Conservation (phyloP, 1,284 basidiomycete species). For the Cryptococcus amylolentus region DNA sequence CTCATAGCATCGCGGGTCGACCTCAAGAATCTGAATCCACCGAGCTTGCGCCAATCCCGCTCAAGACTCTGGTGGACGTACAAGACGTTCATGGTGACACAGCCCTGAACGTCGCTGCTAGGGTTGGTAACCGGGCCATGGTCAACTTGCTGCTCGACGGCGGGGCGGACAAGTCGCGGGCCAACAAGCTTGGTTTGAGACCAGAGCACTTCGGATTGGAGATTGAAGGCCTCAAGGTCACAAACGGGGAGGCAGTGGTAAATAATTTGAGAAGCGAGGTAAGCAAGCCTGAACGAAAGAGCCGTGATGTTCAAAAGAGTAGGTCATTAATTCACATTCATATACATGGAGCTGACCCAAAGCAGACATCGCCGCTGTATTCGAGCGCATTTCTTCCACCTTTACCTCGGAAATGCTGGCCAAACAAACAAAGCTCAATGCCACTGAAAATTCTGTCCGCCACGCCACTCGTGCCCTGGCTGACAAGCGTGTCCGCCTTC, state of each 20-base stretch:
- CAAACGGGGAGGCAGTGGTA: constrained; percentile 70
- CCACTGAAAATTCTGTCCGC: constrained; percentile 80
- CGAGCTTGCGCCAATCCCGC: constrained; percentile 36
- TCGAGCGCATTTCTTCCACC: constrained; percentile 70
- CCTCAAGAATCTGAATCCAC: not conserved
- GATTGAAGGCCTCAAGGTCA: constrained; percentile 60
- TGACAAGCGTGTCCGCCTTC: constrained; percentile 78
- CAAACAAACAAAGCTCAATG: constrained; percentile 81
- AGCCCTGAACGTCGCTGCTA: constrained; percentile 87
- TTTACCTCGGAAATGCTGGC: constrained; percentile 79
- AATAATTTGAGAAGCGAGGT: constrained; percentile 65
- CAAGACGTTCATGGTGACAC: constrained; percentile 97
- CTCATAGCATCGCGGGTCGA: not conserved
- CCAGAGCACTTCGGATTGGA: constrained; percentile 93
- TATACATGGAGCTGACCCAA: constrained; percentile 7
- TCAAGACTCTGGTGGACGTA: constrained; percentile 78
- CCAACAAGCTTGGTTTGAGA: constrained; percentile 91
- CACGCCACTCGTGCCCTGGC: constrained; percentile 86
- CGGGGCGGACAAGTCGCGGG: constrained; percentile 81
- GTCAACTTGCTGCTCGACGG: constrained; percentile 81
- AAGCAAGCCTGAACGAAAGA: constrained; percentile 73
- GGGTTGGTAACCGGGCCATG: constrained; percentile 85
- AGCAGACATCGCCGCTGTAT: constrained; percentile 77
- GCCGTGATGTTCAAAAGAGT: constrained; percentile 85
- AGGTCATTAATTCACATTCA: constrained; percentile 20